Evolutionary conservation across 768 basidiomycete genomes (phyloP).

Genomic region (Pleurotus tuber-regium): DNA sequence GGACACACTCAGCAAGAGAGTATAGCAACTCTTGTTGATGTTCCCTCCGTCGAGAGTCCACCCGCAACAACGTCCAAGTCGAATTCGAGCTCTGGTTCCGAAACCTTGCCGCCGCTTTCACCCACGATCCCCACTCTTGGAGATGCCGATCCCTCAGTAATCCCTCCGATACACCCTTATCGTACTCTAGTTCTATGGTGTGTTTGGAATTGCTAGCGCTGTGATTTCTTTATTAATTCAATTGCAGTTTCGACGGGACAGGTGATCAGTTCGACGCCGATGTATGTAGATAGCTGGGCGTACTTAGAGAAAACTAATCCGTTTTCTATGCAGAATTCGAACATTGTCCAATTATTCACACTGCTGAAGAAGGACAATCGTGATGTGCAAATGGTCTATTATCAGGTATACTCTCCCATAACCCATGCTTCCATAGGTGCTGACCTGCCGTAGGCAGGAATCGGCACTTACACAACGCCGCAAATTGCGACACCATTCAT

Average conservation of each 20-base stretch:
- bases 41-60: not conserved
- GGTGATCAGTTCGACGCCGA: constrained; percentile 46
- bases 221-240: constrained; percentile 47
- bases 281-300: constrained; percentile 19
- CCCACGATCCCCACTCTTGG: not conserved
- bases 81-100: not conserved
- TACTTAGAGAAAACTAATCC: too few species aligned
- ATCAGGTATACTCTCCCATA: constrained; percentile 37
- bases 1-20: constrained; percentile 2
- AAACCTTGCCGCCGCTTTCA: not conserved
- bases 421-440: not conserved
- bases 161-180: constrained; percentile 17
- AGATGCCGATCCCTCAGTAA: constrained; percentile 8
- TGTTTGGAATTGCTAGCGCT: constrained; percentile 23
- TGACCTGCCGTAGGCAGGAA: constrained; percentile 38
- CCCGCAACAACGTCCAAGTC: not conserved
- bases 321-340: constrained; percentile 42
- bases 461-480: constrained; percentile 49
- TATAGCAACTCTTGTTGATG: constrained; percentile 5
- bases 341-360: constrained; percentile 47
- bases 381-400: constrained; percentile 51
- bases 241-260: constrained; percentile 67
- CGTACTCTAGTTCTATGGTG: constrained; percentile 17
- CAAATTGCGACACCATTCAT: constrained; percentile 42
- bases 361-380: constrained; percentile 52